These are phyloP conservation scores for Fusarium chuoi DNA, from an alignment of 2,329 filamentous ascomycete species.

Conservation along the genomic window DNA sequence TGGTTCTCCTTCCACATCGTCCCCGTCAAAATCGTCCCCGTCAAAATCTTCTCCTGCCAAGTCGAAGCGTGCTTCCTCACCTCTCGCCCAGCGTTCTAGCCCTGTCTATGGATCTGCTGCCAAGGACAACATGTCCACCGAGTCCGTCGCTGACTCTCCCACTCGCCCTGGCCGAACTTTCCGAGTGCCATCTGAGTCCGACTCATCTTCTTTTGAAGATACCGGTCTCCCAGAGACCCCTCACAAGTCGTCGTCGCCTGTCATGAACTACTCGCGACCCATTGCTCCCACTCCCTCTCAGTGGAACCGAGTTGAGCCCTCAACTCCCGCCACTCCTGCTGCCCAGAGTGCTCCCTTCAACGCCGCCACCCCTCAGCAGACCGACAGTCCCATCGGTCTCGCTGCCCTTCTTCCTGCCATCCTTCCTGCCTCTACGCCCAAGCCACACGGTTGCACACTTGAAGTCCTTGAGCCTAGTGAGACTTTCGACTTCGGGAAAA, in stretches of 20 bases:
- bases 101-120: slow-evolving; percentile 10
- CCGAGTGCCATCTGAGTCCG: slow-evolving; percentile 29
- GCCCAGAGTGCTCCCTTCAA: neutral
- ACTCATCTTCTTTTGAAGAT: slow-evolving; percentile 30
- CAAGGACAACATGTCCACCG: slow-evolving; percentile 3
- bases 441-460: neutral
- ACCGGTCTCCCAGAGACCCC: slow-evolving; percentile 13
- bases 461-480: neutral
- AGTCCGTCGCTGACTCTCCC: slow-evolving; percentile 14
- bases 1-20: neutral
- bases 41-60: slow-evolving; percentile 31
- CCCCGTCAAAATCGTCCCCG: slow-evolving; percentile 19
- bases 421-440: neutral
- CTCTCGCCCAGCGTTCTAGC: slow-evolving; percentile 35
- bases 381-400: slow-evolving; percentile 34
- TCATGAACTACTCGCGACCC: slow-evolving; percentile 35
- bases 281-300: slow-evolving; percentile 46
- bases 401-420: slow-evolving; percentile 31
- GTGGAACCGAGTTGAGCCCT: slow-evolving; percentile 38
- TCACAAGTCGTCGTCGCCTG: slow-evolving; percentile 28
- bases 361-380: slow-evolving; percentile 6
- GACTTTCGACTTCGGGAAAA: slow-evolving; percentile 44
- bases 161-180: slow-evolving; percentile 31
- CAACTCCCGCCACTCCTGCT: slow-evolving; percentile 39
- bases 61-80: slow-evolving; percentile 42